Conservation (phyloP, 768 basidiomycete species). For the Coprinopsis strossmayeri region DNA sequence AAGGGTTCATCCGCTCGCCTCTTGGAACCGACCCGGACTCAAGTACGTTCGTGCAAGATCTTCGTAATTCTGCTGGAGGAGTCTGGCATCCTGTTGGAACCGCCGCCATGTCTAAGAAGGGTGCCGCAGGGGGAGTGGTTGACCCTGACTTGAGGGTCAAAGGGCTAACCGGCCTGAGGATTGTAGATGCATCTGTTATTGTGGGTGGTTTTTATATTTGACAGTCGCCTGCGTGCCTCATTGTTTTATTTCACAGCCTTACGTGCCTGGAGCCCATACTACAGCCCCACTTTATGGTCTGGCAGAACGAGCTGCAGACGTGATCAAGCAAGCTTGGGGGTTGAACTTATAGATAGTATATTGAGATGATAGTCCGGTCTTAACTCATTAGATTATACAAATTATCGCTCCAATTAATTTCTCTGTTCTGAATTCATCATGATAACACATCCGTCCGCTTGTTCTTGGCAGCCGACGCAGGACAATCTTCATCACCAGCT, state of each 20-base stretch:
- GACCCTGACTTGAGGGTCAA: conserved; percentile 11
- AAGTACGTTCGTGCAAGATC: background rate
- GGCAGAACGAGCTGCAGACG: conserved; percentile 8
- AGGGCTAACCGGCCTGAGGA: conserved; percentile 5
- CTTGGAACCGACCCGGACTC: background rate
- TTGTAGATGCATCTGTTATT: conserved; percentile 12
- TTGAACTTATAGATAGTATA: no score
- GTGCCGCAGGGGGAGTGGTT: conserved; percentile 8
- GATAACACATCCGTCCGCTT: no score
- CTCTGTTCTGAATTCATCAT: no score
- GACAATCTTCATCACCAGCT: no score
- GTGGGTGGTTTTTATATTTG: conserved; percentile 4
- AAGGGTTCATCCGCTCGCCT: conserved; percentile 9
- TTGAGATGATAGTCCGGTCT: no score
- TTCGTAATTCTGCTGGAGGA: background rate
- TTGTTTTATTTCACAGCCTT: conserved; percentile 2
- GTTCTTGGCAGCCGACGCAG: no score
- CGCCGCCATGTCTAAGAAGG: conserved; percentile 7
- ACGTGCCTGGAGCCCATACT: conserved; percentile 7
- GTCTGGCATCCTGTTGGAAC: conserved; percentile 9
- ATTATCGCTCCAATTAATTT: no score
- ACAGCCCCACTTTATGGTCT: conserved; percentile 7
- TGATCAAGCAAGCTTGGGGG: background rate
- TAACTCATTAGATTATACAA: no score
- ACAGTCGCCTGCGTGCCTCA: no score